phyloP scores from a whole-genome alignment of 441 rosid genomes.

The Pelargonium citronellum region DNA sequence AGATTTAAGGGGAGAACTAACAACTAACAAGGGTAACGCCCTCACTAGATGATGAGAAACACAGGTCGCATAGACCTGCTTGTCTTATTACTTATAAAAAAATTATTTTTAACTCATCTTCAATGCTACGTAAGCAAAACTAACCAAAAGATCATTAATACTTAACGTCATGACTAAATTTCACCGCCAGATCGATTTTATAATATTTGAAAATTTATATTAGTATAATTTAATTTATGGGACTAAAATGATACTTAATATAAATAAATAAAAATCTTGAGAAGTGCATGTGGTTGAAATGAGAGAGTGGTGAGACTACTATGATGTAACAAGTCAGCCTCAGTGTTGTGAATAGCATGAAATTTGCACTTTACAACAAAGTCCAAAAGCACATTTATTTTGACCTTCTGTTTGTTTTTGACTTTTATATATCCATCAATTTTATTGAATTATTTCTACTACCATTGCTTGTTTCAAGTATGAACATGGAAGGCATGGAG shows the following conservation, averaged over 20 bases:
- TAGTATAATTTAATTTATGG: not conserved
- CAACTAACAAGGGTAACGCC: too few relatives aligned
- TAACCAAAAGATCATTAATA: too few relatives aligned
- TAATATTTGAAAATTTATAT: not conserved
- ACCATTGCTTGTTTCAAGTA: constrained; percentile 1
- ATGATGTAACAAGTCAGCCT: constrained; percentile 33
- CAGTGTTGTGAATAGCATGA: constrained; percentile 18
- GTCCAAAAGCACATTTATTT: constrained; percentile 12
- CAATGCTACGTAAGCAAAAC: too few relatives aligned
- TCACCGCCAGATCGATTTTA: too few relatives aligned
- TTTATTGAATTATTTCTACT: not conserved
- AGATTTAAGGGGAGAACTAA: too few relatives aligned
- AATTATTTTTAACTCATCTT: too few relatives aligned
- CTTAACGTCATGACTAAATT: too few relatives aligned
- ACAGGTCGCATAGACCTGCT: too few relatives aligned
- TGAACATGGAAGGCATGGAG: not conserved
- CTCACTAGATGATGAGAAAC: too few relatives aligned
- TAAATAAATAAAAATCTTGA: constrained; percentile 17
- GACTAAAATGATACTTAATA: not conserved
- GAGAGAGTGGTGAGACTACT: constrained; percentile 25
- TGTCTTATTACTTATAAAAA: too few relatives aligned
- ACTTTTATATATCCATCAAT: too few relatives aligned
- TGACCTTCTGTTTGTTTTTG: constrained; percentile 14
- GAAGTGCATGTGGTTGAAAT: constrained; percentile 27
- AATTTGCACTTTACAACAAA: constrained; percentile 18